Conservation (phyloP, 495 filamentous ascomycete genomes). For the Cetradonia linearis region DNA sequence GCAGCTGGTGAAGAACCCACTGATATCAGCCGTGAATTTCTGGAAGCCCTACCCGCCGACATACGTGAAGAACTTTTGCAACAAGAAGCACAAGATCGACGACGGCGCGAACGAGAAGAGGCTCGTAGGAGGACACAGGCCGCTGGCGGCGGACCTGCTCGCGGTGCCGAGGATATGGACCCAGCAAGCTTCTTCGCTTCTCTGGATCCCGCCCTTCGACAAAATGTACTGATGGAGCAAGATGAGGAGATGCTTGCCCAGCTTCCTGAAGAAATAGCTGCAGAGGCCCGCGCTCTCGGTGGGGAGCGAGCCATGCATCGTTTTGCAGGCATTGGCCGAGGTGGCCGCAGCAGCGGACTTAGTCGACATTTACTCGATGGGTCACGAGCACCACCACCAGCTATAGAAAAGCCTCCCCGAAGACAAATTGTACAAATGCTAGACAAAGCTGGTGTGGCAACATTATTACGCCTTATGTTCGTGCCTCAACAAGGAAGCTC, state of each 20-base stretch:
- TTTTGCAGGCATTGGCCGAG: constrained; percentile 44
- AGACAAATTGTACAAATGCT: constrained; percentile 87
- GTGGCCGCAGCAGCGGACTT: constrained; percentile 38
- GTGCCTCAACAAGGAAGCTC: constrained; percentile 78
- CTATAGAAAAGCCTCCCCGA: constrained; percentile 57
- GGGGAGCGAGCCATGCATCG: constrained; percentile 50
- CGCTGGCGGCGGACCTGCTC: constrained; percentile 40
- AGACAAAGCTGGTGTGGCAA: constrained; percentile 90
- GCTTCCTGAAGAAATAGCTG: constrained; percentile 73
- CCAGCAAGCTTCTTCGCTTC: constrained; percentile 85
- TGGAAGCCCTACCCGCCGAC: constrained; percentile 82
- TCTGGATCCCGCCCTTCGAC: constrained; percentile 72
- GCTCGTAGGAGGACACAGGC: constrained; percentile 57
- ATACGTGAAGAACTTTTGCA: constrained; percentile 82
- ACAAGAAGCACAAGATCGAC: constrained; percentile 80
- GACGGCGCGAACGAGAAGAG: constrained; percentile 76
- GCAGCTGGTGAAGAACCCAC: constrained; percentile 73
- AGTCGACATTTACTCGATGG: constrained; percentile 27
- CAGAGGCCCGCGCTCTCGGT: constrained; percentile 68
- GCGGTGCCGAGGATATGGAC: constrained; percentile 80
- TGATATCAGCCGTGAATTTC: constrained; percentile 87
- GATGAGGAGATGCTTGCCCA: constrained; percentile 79
- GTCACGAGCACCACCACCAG: constrained; percentile 21
- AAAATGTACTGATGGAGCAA: constrained; percentile 80
- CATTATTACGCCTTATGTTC: constrained; percentile 92